Evolutionary conservation across 805 yeast species (phyloP).

Genomic region (Sporopachydermia lactativora): DNA sequence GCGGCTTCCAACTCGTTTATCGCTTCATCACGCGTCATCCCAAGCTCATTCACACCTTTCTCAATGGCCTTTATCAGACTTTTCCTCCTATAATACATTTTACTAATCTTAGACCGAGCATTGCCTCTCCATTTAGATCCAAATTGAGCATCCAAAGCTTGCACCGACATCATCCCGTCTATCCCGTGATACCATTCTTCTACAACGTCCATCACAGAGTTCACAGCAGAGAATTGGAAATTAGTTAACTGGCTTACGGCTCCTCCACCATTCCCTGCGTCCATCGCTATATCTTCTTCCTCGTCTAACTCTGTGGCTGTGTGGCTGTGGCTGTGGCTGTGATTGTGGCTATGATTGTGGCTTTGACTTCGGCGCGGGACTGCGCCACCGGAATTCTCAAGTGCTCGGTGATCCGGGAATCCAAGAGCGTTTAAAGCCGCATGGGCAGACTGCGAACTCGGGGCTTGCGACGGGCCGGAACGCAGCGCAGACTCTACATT

Average conservation of each 20-base stretch:
- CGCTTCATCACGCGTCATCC: neutral
- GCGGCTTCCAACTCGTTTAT: neutral
- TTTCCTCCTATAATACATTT: neutral
- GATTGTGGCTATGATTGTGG: too few species aligned
- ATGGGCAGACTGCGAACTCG: neutral
- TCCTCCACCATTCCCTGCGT: neutral
- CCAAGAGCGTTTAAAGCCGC: neutral
- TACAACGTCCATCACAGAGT: slow-evolving; percentile 1
- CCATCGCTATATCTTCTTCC: neutral
- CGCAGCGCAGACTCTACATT: neutral
- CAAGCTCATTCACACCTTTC: neutral
- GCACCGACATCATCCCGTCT: neutral
- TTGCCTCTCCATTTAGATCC: neutral
- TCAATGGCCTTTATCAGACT: neutral
- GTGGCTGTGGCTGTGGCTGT: too few species aligned
- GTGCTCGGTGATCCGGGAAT: neutral
- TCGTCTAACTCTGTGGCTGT: neutral
- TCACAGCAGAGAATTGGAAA: neutral
- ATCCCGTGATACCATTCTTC: slow-evolving; percentile 1
- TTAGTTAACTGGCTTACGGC: neutral
- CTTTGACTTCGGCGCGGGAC: too few species aligned
- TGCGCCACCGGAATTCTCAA: neutral
- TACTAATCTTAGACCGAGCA: neutral
- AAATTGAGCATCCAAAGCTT: slow-evolving; percentile 1
- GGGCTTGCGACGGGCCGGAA: neutral